These are phyloP conservation scores for Trichodelitschia bisporula DNA, from an alignment of 495 filamentous ascomycete genomes.

Conservation along the genomic window DNA sequence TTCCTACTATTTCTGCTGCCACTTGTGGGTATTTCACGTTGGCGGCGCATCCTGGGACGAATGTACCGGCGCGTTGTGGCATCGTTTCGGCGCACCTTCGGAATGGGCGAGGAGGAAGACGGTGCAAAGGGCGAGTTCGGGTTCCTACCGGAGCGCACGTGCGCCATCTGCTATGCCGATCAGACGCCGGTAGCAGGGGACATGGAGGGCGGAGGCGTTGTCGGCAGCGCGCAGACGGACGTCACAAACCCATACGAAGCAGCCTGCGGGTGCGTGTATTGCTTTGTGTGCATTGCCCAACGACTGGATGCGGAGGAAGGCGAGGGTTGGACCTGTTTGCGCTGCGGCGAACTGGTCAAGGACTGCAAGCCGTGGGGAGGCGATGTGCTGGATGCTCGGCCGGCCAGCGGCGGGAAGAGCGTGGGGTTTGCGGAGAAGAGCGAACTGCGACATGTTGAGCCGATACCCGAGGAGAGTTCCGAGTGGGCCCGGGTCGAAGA, in stretches of 20 bases:
- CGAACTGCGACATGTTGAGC: too few relatives aligned
- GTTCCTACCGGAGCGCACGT: constrained; percentile 80
- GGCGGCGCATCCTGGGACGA: constrained; percentile 70
- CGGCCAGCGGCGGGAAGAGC: constrained; percentile 5
- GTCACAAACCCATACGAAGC: constrained; percentile 92
- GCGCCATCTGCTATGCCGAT: constrained; percentile 92
- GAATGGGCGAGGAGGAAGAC: constrained; percentile 16
- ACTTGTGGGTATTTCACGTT: constrained; percentile 75
- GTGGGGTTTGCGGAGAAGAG: constrained; percentile 1
- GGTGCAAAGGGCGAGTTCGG: constrained; percentile 43
- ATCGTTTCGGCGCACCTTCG: constrained; percentile 3
- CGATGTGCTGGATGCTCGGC: constrained; percentile 29
- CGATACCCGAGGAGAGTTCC: too few relatives aligned
- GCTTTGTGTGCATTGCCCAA: constrained; percentile 88
- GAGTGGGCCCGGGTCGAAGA: too few relatives aligned
- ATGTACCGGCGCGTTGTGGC: constrained; percentile 31
- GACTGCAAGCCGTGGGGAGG: constrained; percentile 86
- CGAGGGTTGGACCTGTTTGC: constrained; percentile 84
- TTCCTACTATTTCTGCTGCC: constrained; percentile 91
- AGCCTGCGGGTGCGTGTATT: constrained; percentile 81
- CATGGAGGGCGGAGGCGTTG: constrained; percentile 39
- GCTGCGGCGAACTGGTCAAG: constrained; percentile 66
- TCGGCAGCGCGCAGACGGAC: constrained; percentile 79
- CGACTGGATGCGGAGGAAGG: constrained; percentile 80
- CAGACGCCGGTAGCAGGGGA: constrained; percentile 42